A percentile compares a stretch with the other conserved stretches of the same genome.
Evolutionary conservation across 805 yeast genomes (phyloP).

Genomic region (Candida verbasci): DNA sequence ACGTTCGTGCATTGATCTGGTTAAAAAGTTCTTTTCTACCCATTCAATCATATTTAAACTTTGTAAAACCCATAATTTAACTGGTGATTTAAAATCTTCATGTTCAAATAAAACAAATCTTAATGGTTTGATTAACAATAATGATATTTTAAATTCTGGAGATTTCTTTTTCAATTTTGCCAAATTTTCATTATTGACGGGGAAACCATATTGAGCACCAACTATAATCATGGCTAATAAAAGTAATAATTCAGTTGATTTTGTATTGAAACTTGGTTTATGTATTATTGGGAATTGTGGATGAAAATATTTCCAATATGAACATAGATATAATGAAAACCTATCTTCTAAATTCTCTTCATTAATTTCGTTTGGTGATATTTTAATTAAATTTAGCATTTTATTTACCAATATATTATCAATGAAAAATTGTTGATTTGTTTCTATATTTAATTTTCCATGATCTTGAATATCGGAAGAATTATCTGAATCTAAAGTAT

Average conservation of each 20-base stretch:
- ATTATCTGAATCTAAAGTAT: conserved; percentile 15
- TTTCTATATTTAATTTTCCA: conserved; percentile 19
- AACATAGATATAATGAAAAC: conserved; percentile 31
- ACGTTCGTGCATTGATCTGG: conserved; percentile 70
- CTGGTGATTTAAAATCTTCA: conserved; percentile 73
- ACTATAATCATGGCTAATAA: conserved; percentile 52
- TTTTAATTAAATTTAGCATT: conserved; percentile 17
- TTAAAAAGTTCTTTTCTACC: conserved; percentile 70
- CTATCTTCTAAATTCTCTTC: conserved; percentile 25
- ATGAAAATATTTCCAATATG: conserved; percentile 58
- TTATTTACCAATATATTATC: conserved; percentile 33
- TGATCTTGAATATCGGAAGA: conserved; percentile 13
- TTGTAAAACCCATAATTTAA: conserved; percentile 72
- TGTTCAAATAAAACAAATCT: conserved; percentile 68
- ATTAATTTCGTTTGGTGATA: conserved; percentile 18
- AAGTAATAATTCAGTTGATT: conserved; percentile 43
- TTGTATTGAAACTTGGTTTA: conserved; percentile 52
- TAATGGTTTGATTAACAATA: conserved; percentile 50
- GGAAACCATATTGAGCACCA: conserved; percentile 45
- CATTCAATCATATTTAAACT: conserved; percentile 69
- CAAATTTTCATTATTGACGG: conserved; percentile 6
- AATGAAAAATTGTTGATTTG: conserved; percentile 34
- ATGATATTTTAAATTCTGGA: conserved; percentile 40
- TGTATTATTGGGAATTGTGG: conserved; percentile 58
- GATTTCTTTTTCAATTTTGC: conserved; percentile 14